Evolutionary conservation across 2,329 filamentous ascomycete species (phyloP), one percentile per base, ranked within the genome.

Genomic region (Teratosphaeria destructans): DNA sequence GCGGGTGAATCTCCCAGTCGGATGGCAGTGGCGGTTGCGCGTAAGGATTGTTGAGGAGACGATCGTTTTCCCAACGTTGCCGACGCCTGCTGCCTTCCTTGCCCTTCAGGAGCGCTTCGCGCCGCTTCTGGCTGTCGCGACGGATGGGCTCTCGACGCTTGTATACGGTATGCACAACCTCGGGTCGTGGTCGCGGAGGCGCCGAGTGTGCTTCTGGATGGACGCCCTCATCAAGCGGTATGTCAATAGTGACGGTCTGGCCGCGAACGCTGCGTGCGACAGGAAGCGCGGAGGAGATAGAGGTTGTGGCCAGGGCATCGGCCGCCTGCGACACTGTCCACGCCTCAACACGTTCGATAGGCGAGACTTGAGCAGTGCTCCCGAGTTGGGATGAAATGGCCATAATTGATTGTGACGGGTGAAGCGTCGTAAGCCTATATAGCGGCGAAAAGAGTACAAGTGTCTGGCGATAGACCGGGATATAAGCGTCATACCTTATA

Each of bases 21-120:
- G 79, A 81, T 0, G 91, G 85, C 53, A 88, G 80, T 0, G 94
- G 94, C 0, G 92, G 90, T 66, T 93, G 84, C 19, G 82, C 89
- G 75, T 94, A 87, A 19, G 94, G 94, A 62, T 97, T 94, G 74
- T 86, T 84, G 59, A 96, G 77, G 63, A 97, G 84, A 65, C 85
- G 90, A 75, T 96, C 93, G 74, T 97, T 99, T 78, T 99, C 94
- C 91, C 92, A 97, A 59, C 93, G 82, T 67, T 93, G 86, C 56
- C 93, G 82, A 68, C 93, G 86, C 39, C 93, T 83, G 67, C 85
- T 93, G 37, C 93, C 93, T 74, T 96, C 91, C 66, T 95, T 95
- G 59, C 93, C 93, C 77, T 91, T 95, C 35, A 94, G 79, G 57
- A 95, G 71, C 2, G 85, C 83, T 65, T 96, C 90, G 19, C 92